Conservation (phyloP, 202 grass and related monocot species). For the Alloteropsis angusta region DNA sequence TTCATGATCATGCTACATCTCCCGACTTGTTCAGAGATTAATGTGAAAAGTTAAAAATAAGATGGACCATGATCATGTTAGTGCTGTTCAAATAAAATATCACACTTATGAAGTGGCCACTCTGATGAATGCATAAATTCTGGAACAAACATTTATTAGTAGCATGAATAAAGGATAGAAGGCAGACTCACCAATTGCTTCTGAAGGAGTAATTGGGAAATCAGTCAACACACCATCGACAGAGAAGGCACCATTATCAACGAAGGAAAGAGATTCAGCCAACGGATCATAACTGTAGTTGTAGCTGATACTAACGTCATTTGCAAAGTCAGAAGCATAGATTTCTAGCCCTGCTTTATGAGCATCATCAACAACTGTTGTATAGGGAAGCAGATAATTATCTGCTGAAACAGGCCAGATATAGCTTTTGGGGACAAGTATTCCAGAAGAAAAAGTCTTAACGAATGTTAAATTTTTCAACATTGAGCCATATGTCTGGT, state of each 20-base stretch:
- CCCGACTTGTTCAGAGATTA: not conserved
- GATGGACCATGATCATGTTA: not conserved
- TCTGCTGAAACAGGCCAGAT: slow-evolving; percentile 59
- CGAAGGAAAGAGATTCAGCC: slow-evolving; percentile 52
- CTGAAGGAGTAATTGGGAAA: slow-evolving; percentile 63
- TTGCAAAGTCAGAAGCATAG: slow-evolving; percentile 73
- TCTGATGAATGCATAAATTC: not conserved
- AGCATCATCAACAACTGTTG: slow-evolving; percentile 52
- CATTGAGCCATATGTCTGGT: slow-evolving; percentile 53
- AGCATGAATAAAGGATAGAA: not conserved
- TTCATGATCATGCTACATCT: not conserved
- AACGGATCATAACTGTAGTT: slow-evolving; percentile 96
- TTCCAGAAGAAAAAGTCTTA: slow-evolving; percentile 77
- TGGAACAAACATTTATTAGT: not conserved
- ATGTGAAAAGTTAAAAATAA: not conserved
- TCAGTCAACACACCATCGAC: slow-evolving; percentile 84
- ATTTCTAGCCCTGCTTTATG: slow-evolving; percentile 79
- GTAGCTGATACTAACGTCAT: slow-evolving; percentile 64
- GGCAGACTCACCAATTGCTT: slow-evolving; percentile 54
- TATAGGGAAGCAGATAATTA: slow-evolving; percentile 50
- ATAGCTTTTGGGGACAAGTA: slow-evolving; percentile 83
- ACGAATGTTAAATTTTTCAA: slow-evolving; percentile 67
- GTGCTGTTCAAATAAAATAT: not conserved
- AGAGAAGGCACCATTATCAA: slow-evolving; percentile 63
- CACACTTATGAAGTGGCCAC: not conserved